Evolutionary conservation across 1,139 yeast genomes (phyloP).

Genomic region (Pichia inconspicua): DNA sequence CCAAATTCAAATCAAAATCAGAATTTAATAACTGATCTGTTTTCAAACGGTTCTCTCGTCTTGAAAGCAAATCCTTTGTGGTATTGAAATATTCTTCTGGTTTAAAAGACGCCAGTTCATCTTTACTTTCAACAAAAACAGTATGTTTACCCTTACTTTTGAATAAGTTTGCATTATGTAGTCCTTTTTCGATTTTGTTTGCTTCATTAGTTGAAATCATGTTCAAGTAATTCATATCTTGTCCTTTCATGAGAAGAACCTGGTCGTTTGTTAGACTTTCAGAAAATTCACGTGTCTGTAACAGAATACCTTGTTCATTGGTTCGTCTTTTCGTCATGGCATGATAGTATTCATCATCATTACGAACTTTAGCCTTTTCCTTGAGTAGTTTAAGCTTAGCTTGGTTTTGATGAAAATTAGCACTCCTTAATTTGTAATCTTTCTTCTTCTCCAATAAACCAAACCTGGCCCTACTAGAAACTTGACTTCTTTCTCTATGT

Average conservation of each 20-base stretch:
- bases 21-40: conserved; percentile 49
- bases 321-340: conserved; percentile 72
- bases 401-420: conserved; percentile 82
- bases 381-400: conserved; percentile 72
- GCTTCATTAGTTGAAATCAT: conserved; percentile 66
- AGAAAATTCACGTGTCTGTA: conserved; percentile 54
- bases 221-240: conserved; percentile 78
- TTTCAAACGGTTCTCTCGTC: conserved; percentile 68
- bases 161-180: conserved; percentile 43
- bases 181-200: conserved; percentile 54
- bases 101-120: conserved; percentile 49
- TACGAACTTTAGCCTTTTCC: conserved; percentile 62
- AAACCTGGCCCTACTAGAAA: conserved; percentile 58
- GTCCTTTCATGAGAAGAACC: conserved; percentile 75
- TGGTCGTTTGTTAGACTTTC: conserved; percentile 64
- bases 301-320: conserved; percentile 56
- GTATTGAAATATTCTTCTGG: conserved; percentile 66
- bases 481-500: conserved; percentile 90
- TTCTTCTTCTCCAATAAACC: conserved; percentile 93
- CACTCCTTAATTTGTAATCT: conserved; percentile 84
- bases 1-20: conserved; percentile 14
- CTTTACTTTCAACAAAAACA: conserved; percentile 65
- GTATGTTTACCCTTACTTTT: conserved; percentile 67
- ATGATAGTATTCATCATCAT: conserved; percentile 96
- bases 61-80: conserved; percentile 50